Conservation (phyloP, 1,284 basidiomycete species). For the Leucocoprinus gongylophorus region DNA sequence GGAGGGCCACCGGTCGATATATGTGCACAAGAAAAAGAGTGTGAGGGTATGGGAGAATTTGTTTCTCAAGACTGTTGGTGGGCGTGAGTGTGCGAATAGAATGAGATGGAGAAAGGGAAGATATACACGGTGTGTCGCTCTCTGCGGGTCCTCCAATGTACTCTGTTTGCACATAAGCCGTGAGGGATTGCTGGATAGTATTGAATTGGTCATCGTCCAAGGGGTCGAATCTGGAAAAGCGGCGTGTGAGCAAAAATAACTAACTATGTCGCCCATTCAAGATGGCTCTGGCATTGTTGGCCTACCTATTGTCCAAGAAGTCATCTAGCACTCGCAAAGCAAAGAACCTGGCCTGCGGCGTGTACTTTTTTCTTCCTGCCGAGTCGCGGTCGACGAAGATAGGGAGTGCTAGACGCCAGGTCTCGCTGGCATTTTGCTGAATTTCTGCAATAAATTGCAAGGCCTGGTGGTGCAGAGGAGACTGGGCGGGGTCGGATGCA, state of each 20-base stretch:
- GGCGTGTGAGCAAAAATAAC: slow-evolving; percentile 9
- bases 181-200: slow-evolving; percentile 59
- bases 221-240: slow-evolving; percentile 52
- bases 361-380: slow-evolving; percentile 59
- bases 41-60: slow-evolving; percentile 98
- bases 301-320: slow-evolving; percentile 79
- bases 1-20: slow-evolving; percentile 75
- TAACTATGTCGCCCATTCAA: background rate
- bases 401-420: slow-evolving; percentile 73
- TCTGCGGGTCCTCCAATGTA: slow-evolving; percentile 74
- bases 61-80: slow-evolving; percentile 74
- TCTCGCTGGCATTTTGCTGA: slow-evolving; percentile 66
- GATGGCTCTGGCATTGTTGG: slow-evolving; percentile 13
- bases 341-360: slow-evolving; percentile 75
- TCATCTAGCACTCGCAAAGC: slow-evolving; percentile 82
- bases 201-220: slow-evolving; percentile 64
- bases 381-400: slow-evolving; percentile 61
- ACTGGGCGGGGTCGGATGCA: slow-evolving; percentile 73
- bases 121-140: slow-evolving; percentile 65
- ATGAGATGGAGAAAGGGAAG: background rate
- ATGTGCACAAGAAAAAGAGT: slow-evolving; percentile 88
- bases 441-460: slow-evolving; percentile 73
- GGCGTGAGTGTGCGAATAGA: slow-evolving; percentile 7
- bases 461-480: slow-evolving; percentile 68
- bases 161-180: slow-evolving; percentile 74